A percentile compares a stretch with the other conserved stretches of the same genome.
These are phyloP conservation scores for Nannizziopsis arthrosporioides DNA, from an alignment of 2,329 filamentous ascomycete species.

Conservation along the genomic window DNA sequence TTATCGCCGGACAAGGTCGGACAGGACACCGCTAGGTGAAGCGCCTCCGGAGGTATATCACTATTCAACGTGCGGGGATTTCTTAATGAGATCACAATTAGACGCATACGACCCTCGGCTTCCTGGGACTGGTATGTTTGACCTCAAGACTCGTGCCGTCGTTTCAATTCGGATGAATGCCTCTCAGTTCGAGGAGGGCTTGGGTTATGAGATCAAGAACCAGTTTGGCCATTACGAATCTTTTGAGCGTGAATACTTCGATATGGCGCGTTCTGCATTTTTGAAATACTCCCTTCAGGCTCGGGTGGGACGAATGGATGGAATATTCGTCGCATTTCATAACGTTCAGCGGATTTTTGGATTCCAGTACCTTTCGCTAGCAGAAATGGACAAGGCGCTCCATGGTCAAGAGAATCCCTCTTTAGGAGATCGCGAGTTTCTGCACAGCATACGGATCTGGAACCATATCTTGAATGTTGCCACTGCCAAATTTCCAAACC, in stretches of 20 bases:
- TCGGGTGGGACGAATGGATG: constrained; percentile 95
- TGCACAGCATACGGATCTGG: constrained; percentile 62
- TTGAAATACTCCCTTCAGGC: constrained; percentile 95
- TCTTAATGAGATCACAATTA: constrained; percentile 88
- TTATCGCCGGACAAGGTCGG: constrained; percentile 58
- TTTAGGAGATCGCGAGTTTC: constrained; percentile 77
- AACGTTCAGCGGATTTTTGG: constrained; percentile 93
- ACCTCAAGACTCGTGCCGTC: constrained; percentile 89
- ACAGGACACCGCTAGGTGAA: constrained; percentile 55
- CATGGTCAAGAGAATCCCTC: constrained; percentile 59
- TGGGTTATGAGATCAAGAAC: constrained; percentile 74
- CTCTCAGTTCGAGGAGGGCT: constrained; percentile 55
- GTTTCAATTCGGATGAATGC: constrained; percentile 84
- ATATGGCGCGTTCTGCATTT: constrained; percentile 91
- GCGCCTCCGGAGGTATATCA: constrained; percentile 69
- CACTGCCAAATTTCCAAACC: constrained; percentile 59
- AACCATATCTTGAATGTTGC: constrained; percentile 69
- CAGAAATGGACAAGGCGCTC: constrained; percentile 82
- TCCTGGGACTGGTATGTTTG: constrained; percentile 87
- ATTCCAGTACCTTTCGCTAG: constrained; percentile 81
- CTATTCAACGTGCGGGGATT: constrained; percentile 74
- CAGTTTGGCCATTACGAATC: constrained; percentile 74
- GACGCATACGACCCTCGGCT: constrained; percentile 79
- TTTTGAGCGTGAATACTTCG: constrained; percentile 88
- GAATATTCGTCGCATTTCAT: constrained; percentile 93